A percentile compares a stretch with the other conserved stretches of the same genome.
Evolutionary conservation across 2,329 filamentous ascomycete genomes (phyloP).

Genomic region (Penicillium aurantiogriseum): DNA sequence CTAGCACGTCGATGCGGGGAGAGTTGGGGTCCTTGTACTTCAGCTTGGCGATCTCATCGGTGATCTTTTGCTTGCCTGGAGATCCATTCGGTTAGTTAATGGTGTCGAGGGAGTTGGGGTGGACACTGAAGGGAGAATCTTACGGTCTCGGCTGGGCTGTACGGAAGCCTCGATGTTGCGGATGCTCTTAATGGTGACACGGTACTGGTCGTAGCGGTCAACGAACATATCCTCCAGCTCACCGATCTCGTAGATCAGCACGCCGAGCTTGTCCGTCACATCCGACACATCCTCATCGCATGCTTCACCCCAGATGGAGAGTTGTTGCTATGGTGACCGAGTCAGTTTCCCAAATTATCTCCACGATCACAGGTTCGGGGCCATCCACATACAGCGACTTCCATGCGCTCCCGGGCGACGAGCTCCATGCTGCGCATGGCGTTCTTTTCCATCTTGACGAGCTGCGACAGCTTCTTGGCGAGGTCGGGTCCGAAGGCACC

Average conservation of each 20-base stretch:
- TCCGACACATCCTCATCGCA: conserved; percentile 98
- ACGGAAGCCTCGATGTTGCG: conserved; percentile 98
- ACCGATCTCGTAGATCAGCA: conserved; percentile 96
- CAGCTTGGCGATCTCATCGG: conserved; percentile 95
- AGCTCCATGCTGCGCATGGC: conserved; percentile 98
- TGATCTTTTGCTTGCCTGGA: conserved; percentile 96
- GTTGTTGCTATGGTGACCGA: conserved; percentile 72
- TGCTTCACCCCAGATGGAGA: conserved; percentile 93
- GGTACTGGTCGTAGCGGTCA: conserved; percentile 98
- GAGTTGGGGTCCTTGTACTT: conserved; percentile 99
- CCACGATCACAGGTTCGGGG: not conserved
- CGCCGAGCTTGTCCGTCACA: conserved; percentile 97
- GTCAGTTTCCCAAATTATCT: conserved; percentile 18
- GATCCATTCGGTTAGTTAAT: conserved; percentile 7
- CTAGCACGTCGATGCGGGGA: conserved; percentile 93
- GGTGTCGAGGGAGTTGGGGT: not conserved
- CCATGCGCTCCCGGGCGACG: conserved; percentile 94
- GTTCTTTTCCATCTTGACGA: conserved; percentile 99
- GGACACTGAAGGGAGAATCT: conserved; percentile 37
- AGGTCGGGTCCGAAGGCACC: conserved; percentile 71
- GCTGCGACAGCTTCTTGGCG: conserved; percentile 93
- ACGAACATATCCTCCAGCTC: conserved; percentile 98
- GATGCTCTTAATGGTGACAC: conserved; percentile 98
- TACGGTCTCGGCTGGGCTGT: conserved; percentile 94
- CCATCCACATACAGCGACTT: conserved; percentile 75